These are phyloP conservation scores for Comarum palustre DNA, from an alignment of 306 rosid genomes.

Conservation along the genomic window DNA sequence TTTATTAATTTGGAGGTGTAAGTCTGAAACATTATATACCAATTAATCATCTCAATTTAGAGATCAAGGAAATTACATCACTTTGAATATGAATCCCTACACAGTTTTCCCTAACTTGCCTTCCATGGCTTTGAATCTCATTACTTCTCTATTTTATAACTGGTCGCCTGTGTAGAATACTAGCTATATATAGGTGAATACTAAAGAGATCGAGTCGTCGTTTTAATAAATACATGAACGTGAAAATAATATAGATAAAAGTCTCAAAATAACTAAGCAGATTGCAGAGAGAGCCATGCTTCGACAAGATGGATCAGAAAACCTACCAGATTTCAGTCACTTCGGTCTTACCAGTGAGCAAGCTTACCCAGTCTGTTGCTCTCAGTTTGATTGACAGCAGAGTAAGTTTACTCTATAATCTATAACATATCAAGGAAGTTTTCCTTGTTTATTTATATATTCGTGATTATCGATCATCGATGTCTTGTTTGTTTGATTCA, in stretches of 20 bases:
- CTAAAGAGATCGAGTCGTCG: background rate
- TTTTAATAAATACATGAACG: background rate
- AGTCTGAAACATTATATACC: background rate
- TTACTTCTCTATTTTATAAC: background rate
- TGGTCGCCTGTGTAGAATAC: background rate
- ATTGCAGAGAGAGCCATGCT: background rate
- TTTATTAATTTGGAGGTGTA: background rate
- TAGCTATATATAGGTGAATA: background rate
- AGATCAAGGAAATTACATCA: constrained; percentile 11
- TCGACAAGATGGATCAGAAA: background rate
- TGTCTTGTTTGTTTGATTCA: background rate
- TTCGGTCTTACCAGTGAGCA: background rate
- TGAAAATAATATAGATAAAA: background rate
- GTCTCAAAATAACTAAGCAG: background rate
- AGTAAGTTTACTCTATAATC: background rate
- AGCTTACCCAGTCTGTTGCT: background rate
- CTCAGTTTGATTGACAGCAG: background rate
- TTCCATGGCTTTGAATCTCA: constrained; percentile 29
- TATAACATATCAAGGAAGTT: background rate
- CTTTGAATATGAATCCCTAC: constrained; percentile 18
- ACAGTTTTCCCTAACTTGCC: constrained; percentile 3
- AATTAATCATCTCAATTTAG: background rate
- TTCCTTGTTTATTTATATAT: background rate
- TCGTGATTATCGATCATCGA: background rate
- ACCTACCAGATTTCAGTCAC: no score